Evolutionary conservation across 2,329 filamentous ascomycete genomes (phyloP).

Genomic region (Fusarium penzigii): DNA sequence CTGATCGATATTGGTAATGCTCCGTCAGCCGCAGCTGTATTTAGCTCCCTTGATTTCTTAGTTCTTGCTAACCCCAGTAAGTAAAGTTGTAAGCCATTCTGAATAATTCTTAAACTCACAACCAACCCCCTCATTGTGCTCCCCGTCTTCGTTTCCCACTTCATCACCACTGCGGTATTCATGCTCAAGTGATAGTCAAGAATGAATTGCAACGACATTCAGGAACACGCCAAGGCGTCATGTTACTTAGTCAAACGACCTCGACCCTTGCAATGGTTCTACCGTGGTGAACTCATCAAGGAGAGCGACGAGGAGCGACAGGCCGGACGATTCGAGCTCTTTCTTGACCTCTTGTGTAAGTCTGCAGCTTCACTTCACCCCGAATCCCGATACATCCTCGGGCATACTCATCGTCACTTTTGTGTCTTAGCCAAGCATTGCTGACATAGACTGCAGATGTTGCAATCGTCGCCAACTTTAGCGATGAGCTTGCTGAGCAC

Average conservation of each 20-base stretch:
- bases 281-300: slow-evolving; percentile 43
- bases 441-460: slow-evolving; percentile 32
- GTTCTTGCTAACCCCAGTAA: too few relatives aligned
- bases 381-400: neutral
- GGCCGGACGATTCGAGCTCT: slow-evolving; percentile 49
- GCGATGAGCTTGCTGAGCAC: slow-evolving; percentile 48
- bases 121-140: too few relatives aligned
- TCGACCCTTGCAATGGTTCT: slow-evolving; percentile 47
- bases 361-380: neutral
- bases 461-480: slow-evolving; percentile 52
- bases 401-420: too few relatives aligned
- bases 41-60: too few relatives aligned
- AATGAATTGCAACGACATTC: slow-evolving; percentile 42
- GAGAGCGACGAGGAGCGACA: slow-evolving; percentile 45
- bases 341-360: slow-evolving; percentile 49
- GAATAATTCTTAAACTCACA: too few relatives aligned
- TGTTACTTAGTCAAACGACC: slow-evolving; percentile 40
- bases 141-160: too few relatives aligned
- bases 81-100: too few relatives aligned
- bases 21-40: too few relatives aligned
- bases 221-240: slow-evolving; percentile 30
- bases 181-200: too few relatives aligned
- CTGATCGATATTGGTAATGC: too few relatives aligned
- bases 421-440: too few relatives aligned
- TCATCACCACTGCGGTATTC: too few relatives aligned